These are phyloP conservation scores for Kurtzmaniella quercitrusa DNA, from an alignment of 1,139 yeast genomes.

Conservation along the genomic window DNA sequence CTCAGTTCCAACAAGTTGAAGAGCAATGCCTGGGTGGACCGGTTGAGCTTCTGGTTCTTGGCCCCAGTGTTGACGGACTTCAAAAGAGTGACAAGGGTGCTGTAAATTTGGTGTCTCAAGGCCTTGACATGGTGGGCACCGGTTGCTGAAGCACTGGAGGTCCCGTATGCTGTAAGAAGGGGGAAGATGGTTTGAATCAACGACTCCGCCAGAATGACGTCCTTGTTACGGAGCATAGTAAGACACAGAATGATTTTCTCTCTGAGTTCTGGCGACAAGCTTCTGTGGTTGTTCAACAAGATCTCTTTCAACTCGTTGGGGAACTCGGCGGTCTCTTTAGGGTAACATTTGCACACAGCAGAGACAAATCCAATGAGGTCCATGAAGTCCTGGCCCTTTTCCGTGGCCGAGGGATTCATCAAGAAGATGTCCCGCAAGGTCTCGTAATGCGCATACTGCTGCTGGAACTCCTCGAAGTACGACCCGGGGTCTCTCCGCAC, in stretches of 20 bases:
- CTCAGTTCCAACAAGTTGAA: slow-evolving; percentile 79
- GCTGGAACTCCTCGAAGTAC: slow-evolving; percentile 86
- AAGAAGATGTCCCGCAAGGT: slow-evolving; percentile 83
- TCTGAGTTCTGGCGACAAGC: slow-evolving; percentile 76
- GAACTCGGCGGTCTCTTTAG: slow-evolving; percentile 78
- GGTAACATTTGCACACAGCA: slow-evolving; percentile 87
- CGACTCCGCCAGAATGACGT: slow-evolving; percentile 72
- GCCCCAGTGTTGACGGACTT: slow-evolving; percentile 82
- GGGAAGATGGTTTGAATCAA: slow-evolving; percentile 89
- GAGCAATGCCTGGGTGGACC: slow-evolving; percentile 85
- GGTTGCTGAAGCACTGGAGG: slow-evolving; percentile 31
- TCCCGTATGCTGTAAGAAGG: slow-evolving; percentile 52
- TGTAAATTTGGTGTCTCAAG: slow-evolving; percentile 77
- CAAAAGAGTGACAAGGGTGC: slow-evolving; percentile 69
- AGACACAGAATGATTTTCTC: slow-evolving; percentile 89
- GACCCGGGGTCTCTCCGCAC: slow-evolving; percentile 93
- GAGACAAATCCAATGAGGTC: slow-evolving; percentile 88
- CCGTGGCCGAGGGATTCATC: slow-evolving; percentile 58
- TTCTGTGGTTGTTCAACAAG: slow-evolving; percentile 70
- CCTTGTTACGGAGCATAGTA: slow-evolving; percentile 86
- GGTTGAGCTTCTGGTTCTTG: slow-evolving; percentile 80
- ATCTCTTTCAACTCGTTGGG: slow-evolving; percentile 76
- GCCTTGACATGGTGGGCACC: slow-evolving; percentile 78
- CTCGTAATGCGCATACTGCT: slow-evolving; percentile 89
- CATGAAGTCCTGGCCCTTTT: slow-evolving; percentile 65